These are phyloP conservation scores for Haemoproteus tartakovskyi DNA, from an alignment of 169 alveolate species.

Conservation along the genomic window DNA sequence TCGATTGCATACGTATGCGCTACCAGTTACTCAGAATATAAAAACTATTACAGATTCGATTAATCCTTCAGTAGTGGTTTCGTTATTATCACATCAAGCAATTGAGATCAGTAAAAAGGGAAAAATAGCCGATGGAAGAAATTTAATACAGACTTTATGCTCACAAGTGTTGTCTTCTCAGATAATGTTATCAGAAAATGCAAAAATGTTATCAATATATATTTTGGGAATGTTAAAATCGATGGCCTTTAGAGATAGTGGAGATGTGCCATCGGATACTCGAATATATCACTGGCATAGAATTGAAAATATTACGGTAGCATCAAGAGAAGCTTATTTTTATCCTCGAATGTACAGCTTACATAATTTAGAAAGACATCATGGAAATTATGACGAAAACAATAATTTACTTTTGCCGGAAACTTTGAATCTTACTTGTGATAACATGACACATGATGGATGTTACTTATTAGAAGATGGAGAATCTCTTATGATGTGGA, in stretches of 20 bases:
- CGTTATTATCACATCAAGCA: constrained; percentile 75
- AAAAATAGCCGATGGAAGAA: constrained; percentile 82
- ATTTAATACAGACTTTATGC: constrained; percentile 76
- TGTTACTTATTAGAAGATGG: constrained; percentile 88
- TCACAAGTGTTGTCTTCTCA: constrained; percentile 73
- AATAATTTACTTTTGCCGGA: constrained; percentile 67
- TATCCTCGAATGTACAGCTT: constrained; percentile 83
- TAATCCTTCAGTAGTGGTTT: constrained; percentile 79
- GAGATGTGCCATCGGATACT: constrained; percentile 77
- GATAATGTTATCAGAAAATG: constrained; percentile 62
- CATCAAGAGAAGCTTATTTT: constrained; percentile 75
- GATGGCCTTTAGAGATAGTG: constrained; percentile 80
- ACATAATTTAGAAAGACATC: constrained; percentile 69
- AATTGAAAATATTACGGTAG: constrained; percentile 75
- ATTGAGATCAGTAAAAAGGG: constrained; percentile 71
- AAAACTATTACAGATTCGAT: constrained; percentile 74
- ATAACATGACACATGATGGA: constrained; percentile 82
- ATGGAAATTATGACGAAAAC: constrained; percentile 59
- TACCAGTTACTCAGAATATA: constrained; percentile 90
- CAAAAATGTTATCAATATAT: constrained; percentile 69
- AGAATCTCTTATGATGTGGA: constrained; percentile 85
- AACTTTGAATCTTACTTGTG: constrained; percentile 79
- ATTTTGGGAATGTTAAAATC: constrained; percentile 82
- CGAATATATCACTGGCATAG: constrained; percentile 81
- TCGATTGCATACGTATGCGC: constrained; percentile 92